Conservation (phyloP, 257 asterid species). For the Petunia axillaris region DNA sequence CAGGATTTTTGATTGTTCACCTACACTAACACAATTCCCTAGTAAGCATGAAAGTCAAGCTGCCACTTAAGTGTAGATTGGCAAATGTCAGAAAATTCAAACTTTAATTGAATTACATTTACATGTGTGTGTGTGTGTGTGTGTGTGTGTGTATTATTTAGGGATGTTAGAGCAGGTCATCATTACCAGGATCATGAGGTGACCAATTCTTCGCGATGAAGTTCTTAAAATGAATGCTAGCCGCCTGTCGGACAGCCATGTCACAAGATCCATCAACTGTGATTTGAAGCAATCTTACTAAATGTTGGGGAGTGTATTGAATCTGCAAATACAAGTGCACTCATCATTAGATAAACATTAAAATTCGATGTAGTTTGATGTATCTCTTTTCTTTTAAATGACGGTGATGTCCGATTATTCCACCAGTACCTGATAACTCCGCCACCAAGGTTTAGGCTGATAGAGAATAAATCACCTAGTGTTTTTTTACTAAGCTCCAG, state of each 20-base stretch:
- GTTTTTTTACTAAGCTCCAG: too few species aligned
- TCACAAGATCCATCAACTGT: conserved; percentile 78
- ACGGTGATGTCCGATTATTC: too few species aligned
- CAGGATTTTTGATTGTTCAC: conserved; percentile 75
- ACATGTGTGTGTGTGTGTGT: not conserved
- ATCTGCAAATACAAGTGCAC: conserved; percentile 51
- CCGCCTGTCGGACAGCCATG: conserved; percentile 90
- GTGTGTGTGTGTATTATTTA: not conserved
- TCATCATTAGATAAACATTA: not conserved
- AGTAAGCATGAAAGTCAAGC: too few species aligned
- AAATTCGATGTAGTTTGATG: too few species aligned
- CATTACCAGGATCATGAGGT: conserved; percentile 76
- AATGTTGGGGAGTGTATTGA: conserved; percentile 86
- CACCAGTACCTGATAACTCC: too few species aligned
- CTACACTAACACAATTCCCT: conserved; percentile 43
- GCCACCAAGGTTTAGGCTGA: too few species aligned
- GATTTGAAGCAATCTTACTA: conserved; percentile 96
- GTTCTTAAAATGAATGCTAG: conserved; percentile 94
- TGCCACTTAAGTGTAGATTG: too few species aligned
- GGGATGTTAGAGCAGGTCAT: not conserved
- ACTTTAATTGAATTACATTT: too few species aligned
- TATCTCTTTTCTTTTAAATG: too few species aligned
- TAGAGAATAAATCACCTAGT: too few species aligned
- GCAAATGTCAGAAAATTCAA: too few species aligned
- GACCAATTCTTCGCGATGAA: conserved; percentile 85